Base-by-base conservation (phyloP, 2,329 filamentous ascomycete genomes). In the Aspergillus viridinutans region DNA sequence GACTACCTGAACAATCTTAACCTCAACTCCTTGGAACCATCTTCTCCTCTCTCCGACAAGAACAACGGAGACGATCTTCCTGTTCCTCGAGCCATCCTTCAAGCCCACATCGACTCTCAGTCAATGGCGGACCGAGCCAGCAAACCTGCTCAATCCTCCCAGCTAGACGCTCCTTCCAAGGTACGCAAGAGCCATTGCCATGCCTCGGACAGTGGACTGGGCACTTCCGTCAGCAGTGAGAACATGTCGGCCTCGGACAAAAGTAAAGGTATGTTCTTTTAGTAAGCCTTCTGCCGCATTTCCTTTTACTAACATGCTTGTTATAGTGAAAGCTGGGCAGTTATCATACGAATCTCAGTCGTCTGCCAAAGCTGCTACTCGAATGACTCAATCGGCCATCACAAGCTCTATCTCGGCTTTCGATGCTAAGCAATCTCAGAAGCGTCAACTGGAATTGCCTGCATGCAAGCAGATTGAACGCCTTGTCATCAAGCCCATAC, bases 191-290 rank as follows among this genome's bases (percentile, higher is more conserved):
- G 80, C 47, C 82, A 86, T 69, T 83, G 86, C 68, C 88, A 92
- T 75, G 84, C 85, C 58, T 94, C 90, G 17, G 92, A 97, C 77
- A 96, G 92, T 72, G 92, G 91, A 54, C 80, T 97, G 61, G 92
- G 92, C 53, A 89, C 90, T 47, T 96, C 92, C 45, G 81, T 96
- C 67, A 89, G 85, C 50, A 81, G 78, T 35, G 74, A 76, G 55
- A 78, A 77, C 55, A 61, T 69, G 47, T 52, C 64, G 29, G 65
- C 67, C 14, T 80, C 84, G 62, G 82, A 84, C 70, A 72, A 77
- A 63, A 72, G 73, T 50, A 67, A 69, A 73, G 71, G 63, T 78
- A 74, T 61, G 74, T 74, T 61, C 62, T 81, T 26, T 25, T 42
- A 8, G 3, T 17, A 14, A n/a, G 28, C 21, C n/a, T 76, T 51